Evolutionary conservation across 306 rosid species (phyloP).

Genomic region (Castanea crenata): DNA sequence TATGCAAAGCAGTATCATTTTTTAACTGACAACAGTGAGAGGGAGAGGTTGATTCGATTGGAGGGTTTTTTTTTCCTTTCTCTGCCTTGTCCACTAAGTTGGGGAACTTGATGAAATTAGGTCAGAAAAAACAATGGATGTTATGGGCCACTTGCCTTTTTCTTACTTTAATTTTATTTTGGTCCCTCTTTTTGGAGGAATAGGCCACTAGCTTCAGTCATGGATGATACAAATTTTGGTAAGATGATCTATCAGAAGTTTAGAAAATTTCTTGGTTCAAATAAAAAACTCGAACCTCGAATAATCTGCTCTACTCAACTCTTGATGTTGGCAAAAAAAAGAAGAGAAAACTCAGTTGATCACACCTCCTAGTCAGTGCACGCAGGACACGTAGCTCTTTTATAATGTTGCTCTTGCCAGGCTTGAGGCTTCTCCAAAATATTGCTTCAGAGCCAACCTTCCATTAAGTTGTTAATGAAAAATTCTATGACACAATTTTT

Average conservation of each 20-base stretch:
- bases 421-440: conserved; percentile 15
- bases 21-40: background rate
- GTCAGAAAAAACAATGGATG: conserved; percentile 32
- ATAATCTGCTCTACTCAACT: conserved; percentile 19
- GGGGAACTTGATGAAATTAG: conserved; percentile 27
- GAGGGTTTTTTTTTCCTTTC: background rate
- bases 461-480: background rate
- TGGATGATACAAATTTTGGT: conserved; percentile 28
- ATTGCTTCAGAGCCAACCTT: conserved; percentile 14
- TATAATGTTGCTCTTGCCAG: conserved; percentile 22
- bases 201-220: conserved; percentile 19
- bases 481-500: too few relatives aligned
- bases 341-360: background rate
- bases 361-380: conserved; percentile 23
- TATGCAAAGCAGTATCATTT: background rate
- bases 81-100: conserved; percentile 2
- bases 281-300: conserved; percentile 3
- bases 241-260: conserved; percentile 30
- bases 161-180: background rate
- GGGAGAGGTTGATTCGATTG: background rate
- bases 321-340: background rate
- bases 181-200: background rate
- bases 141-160: conserved; percentile 19
- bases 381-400: conserved; percentile 22
- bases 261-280: conserved; percentile 26